phyloP scores from a whole-genome alignment of 2,329 filamentous ascomycete genomes.

The Stachybotrys chlorohalonatus region DNA sequence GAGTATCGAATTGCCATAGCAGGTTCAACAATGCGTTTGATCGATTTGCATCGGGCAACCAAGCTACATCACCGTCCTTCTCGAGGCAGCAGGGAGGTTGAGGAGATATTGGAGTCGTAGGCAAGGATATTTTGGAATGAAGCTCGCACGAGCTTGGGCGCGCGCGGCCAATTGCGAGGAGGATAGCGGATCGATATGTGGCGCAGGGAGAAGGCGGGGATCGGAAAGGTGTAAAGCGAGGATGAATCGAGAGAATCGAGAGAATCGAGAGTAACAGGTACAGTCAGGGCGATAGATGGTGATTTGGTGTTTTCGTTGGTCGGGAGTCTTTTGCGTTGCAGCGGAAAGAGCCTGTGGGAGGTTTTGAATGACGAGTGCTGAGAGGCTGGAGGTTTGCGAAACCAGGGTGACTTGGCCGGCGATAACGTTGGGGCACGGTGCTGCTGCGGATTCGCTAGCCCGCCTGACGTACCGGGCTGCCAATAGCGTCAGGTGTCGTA shows the following conservation, averaged over 20 bases:
- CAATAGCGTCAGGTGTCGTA: background rate
- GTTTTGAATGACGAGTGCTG: background rate
- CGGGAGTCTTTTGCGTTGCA: background rate
- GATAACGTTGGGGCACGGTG: background rate
- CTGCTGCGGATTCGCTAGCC: background rate
- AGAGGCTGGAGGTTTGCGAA: background rate
- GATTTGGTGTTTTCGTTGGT: background rate
- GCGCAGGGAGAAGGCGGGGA: background rate
- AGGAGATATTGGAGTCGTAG: background rate
- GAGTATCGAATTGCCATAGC: slow-evolving; percentile 60
- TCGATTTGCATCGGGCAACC: slow-evolving; percentile 27
- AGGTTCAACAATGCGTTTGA: slow-evolving; percentile 13
- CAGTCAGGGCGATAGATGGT: background rate
- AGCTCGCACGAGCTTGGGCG: background rate
- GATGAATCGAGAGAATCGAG: background rate
- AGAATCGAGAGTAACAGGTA: background rate
- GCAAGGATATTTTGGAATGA: background rate
- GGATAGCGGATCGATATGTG: background rate
- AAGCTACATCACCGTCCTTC: background rate
- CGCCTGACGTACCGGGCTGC: background rate
- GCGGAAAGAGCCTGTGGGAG: background rate
- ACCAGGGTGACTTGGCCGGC: background rate
- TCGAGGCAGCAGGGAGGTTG: background rate
- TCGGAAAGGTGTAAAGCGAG: background rate
- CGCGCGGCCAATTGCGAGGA: background rate